Conservation (phyloP, 2,329 filamentous ascomycete genomes). For the Alternaria sp. region DNA sequence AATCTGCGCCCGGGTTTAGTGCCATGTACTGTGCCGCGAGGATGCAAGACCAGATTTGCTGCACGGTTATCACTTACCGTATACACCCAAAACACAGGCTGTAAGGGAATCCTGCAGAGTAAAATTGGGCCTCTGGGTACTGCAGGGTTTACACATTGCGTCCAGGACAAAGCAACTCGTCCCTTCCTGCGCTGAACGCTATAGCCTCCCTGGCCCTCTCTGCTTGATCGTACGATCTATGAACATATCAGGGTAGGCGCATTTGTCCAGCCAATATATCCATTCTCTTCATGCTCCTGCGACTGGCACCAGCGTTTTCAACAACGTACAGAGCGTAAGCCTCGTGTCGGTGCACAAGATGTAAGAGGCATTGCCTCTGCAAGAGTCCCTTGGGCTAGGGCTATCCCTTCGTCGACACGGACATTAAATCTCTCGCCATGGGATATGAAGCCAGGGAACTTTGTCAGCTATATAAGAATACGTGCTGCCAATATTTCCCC, state of each 20-base stretch:
- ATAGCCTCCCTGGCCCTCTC: neutral
- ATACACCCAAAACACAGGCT: neutral
- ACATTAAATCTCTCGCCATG: neutral
- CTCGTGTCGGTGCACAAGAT: neutral
- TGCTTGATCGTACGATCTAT: neutral
- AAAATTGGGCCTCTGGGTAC: neutral
- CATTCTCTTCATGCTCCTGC: neutral
- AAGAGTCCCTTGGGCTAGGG: neutral
- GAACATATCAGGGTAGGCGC: neutral
- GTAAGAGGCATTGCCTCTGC: neutral
- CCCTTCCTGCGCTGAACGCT: neutral
- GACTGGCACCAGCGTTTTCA: neutral
- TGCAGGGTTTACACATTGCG: neutral
- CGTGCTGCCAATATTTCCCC: too few relatives aligned
- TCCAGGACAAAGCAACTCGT: neutral
- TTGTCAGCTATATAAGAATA: neutral
- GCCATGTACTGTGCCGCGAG: slow-evolving; percentile 3
- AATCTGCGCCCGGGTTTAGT: neutral
- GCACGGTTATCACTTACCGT: neutral
- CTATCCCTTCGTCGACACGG: neutral
- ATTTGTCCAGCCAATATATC: neutral
- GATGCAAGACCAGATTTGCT: neutral
- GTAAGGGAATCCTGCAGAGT: neutral
- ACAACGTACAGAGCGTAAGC: neutral
- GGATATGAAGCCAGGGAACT: neutral